Evolutionary conservation across 2,329 filamentous ascomycete species (phyloP).

Genomic region (Metarhizium rileyi): DNA sequence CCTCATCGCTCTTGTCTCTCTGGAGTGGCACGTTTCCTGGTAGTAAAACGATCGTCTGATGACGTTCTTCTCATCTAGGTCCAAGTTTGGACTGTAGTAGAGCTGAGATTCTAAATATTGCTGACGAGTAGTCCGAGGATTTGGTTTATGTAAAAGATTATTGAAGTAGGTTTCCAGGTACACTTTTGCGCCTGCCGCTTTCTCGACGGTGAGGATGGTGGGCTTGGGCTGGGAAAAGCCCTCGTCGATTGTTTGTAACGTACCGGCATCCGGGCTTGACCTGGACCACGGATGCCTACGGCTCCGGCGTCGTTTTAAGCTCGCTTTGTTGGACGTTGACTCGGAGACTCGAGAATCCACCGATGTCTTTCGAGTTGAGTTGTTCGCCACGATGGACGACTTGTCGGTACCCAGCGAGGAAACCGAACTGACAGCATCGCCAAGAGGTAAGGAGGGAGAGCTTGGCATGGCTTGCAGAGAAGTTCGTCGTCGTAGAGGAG

Average conservation of each 20-base stretch:
- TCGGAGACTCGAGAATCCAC: constrained; percentile 21
- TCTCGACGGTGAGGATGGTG: constrained; percentile 57
- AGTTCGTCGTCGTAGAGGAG: constrained; percentile 12
- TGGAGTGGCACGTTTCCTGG: constrained; percentile 65
- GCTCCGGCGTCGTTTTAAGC: constrained; percentile 16
- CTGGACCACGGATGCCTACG: constrained; percentile 25
- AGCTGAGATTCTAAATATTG: constrained; percentile 40
- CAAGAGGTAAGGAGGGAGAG: constrained; percentile 11
- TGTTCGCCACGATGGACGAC: constrained; percentile 14
- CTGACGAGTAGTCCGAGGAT: constrained; percentile 19
- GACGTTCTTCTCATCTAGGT: constrained; percentile 43
- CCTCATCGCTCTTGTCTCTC: constrained; percentile 58
- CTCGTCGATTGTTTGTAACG: constrained; percentile 26
- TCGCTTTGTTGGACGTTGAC: constrained; percentile 12
- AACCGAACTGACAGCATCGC: constrained; percentile 13
- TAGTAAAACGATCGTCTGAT: constrained; percentile 49
- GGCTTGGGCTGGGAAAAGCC: constrained; percentile 17
- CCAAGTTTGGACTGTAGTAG: constrained; percentile 40
- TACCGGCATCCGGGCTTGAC: constrained; percentile 25
- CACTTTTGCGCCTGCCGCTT: constrained; percentile 69
- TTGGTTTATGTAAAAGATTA: constrained; percentile 45
- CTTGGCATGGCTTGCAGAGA: constrained; percentile 17
- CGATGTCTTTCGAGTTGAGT: constrained; percentile 23
- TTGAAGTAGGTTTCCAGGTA: constrained; percentile 82
- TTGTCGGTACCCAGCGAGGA: constrained; percentile 20